A percentile compares a stretch with the other conserved stretches of the same genome.
These are phyloP conservation scores for Tulasnella calospora DNA, from an alignment of 768 basidiomycete species.

Conservation along the genomic window DNA sequence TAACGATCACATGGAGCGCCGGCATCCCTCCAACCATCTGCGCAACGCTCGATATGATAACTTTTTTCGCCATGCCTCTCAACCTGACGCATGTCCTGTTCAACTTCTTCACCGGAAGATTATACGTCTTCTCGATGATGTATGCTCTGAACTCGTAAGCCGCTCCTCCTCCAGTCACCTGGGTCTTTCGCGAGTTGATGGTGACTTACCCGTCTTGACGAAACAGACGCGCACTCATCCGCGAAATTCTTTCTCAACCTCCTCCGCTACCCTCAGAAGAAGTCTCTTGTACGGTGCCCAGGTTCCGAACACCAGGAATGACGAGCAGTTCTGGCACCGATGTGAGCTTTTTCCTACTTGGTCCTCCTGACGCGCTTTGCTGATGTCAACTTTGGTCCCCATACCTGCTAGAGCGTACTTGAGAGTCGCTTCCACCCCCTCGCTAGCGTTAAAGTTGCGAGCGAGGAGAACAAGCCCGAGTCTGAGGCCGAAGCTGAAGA, in stretches of 20 bases:
- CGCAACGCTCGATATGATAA: background rate
- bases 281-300: background rate
- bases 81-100: constrained; percentile 1
- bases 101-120: constrained; percentile 9
- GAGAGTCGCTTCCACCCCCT: background rate
- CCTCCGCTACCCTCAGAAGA: background rate
- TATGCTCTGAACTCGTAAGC: constrained; percentile 19
- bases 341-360: background rate
- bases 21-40: constrained; percentile 12
- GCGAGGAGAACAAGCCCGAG: background rate
- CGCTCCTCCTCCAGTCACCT: background rate
- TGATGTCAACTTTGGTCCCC: no score
- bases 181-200: background rate
- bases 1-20: constrained; percentile 11
- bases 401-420: background rate
- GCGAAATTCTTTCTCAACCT: background rate
- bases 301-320: background rate
- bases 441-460: background rate
- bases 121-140: constrained; percentile 20
- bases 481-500: background rate
- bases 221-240: background rate
- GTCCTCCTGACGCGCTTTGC: background rate
- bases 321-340: background rate
- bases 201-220: background rate
- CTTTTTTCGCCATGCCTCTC: constrained; percentile 1